These are phyloP conservation scores for Beauveria medogensis DNA, from an alignment of 2,329 filamentous ascomycete species.

Conservation along the genomic window DNA sequence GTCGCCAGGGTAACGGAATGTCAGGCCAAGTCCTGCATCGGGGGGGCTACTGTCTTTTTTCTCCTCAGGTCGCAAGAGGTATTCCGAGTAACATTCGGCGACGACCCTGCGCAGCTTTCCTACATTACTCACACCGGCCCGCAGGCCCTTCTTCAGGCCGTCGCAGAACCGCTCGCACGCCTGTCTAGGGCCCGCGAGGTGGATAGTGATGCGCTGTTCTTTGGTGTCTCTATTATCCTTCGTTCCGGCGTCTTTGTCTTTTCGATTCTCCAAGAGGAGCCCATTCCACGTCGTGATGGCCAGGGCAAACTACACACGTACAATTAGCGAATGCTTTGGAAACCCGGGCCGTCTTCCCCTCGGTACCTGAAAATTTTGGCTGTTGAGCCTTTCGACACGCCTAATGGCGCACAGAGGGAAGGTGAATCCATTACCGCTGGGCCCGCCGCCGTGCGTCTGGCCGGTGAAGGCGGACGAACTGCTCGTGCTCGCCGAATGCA, in stretches of 20 bases:
- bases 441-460: slow-evolving; percentile 85
- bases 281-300: slow-evolving; percentile 94
- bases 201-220: slow-evolving; percentile 84
- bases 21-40: slow-evolving; percentile 87
- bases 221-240: slow-evolving; percentile 37
- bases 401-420: slow-evolving; percentile 87
- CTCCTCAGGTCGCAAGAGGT: slow-evolving; percentile 57
- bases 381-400: slow-evolving; percentile 86
- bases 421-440: slow-evolving; percentile 91
- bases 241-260: slow-evolving; percentile 33
- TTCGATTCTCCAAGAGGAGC: slow-evolving; percentile 47
- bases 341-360: not conserved
- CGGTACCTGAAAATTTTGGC: slow-evolving; percentile 68
- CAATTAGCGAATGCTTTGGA: not conserved
- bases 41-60: slow-evolving; percentile 53
- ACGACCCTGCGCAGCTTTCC: slow-evolving; percentile 75
- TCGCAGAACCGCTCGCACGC: slow-evolving; percentile 95
- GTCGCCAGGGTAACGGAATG: slow-evolving; percentile 93
- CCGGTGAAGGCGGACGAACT: slow-evolving; percentile 82
- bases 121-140: slow-evolving; percentile 81
- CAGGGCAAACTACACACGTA: slow-evolving; percentile 62
- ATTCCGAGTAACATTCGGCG: slow-evolving; percentile 84
- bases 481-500: slow-evolving; percentile 68
- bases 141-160: slow-evolving; percentile 80
- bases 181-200: slow-evolving; percentile 80